Evolutionary conservation across 192 early-diverging fungal genomes (phyloP).

Genomic region (Coemansia sp.): DNA sequence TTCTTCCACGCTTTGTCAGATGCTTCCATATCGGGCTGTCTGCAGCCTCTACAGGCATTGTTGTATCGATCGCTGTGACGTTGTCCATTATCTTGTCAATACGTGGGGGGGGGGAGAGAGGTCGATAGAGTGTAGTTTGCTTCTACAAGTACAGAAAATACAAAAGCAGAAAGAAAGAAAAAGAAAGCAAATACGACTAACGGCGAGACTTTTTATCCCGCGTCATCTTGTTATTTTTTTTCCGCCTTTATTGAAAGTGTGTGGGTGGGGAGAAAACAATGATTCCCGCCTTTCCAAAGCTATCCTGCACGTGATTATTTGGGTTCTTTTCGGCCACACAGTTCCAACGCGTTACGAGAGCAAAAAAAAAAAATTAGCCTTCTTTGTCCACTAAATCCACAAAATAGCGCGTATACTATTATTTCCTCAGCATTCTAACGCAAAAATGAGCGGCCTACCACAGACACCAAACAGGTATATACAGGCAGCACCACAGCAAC

Average conservation of each 20-base stretch:
- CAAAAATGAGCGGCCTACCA: slow-evolving; percentile 38
- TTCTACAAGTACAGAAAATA: neutral
- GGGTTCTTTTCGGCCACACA: too few relatives aligned
- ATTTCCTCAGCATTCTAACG: too few relatives aligned
- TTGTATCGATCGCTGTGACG: slow-evolving; percentile 35
- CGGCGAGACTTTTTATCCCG: neutral
- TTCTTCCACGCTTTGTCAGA: slow-evolving; percentile 41
- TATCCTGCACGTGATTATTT: neutral
- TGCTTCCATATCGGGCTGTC: slow-evolving; percentile 47
- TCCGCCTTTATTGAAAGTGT: neutral
- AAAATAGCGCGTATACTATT: neutral
- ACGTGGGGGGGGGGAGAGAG: too few relatives aligned
- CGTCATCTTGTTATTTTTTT: neutral
- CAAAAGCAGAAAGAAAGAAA: neutral
- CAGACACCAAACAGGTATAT: slow-evolving; percentile 44
- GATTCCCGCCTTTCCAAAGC: neutral
- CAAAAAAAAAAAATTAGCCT: neutral
- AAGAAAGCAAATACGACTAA: neutral
- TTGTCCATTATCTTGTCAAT: slow-evolving; percentile 14
- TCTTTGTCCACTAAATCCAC: neutral
- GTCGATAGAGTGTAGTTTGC: too few relatives aligned
- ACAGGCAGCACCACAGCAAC: slow-evolving; percentile 18
- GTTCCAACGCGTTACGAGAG: neutral
- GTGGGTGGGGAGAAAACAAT: neutral
- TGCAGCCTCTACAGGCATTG: slow-evolving; percentile 44